Conservation (phyloP, 2,329 filamentous ascomycete genomes). For the Epichloe sylvatica region DNA sequence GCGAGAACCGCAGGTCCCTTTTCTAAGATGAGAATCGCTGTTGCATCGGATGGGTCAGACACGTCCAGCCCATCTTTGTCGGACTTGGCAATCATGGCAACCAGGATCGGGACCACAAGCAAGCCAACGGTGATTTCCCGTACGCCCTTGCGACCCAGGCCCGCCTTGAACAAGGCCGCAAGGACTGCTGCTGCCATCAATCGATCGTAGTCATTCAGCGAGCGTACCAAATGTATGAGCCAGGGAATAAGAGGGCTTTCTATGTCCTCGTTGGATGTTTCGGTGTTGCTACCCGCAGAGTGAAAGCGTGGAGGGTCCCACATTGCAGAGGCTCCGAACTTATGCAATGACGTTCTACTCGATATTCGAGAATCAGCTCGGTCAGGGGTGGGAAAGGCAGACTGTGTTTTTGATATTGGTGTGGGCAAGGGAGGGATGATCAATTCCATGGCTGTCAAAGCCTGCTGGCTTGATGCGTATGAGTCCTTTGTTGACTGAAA, state of each 20-base stretch:
- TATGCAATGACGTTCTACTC: conserved; percentile 16
- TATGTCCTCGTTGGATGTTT: conserved; percentile 37
- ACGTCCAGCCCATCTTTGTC: conserved; percentile 32
- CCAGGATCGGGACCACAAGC: conserved; percentile 55
- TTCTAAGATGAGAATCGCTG: conserved; percentile 40
- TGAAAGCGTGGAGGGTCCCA: conserved; percentile 22
- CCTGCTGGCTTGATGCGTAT: conserved; percentile 26
- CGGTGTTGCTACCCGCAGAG: conserved; percentile 12
- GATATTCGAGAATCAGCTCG: conserved; percentile 16
- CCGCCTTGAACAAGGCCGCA: conserved; percentile 54
- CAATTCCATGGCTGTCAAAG: conserved; percentile 44
- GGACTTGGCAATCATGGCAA: conserved; percentile 40
- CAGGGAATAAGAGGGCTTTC: conserved; percentile 63
- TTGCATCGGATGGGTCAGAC: conserved; percentile 23
- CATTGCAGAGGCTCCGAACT: conserved; percentile 14
- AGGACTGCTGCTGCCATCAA: conserved; percentile 57
- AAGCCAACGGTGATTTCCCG: conserved; percentile 52
- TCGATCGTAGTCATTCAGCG: conserved; percentile 41
- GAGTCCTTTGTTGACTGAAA: conserved; percentile 34
- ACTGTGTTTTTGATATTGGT: conserved; percentile 22
- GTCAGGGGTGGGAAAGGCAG: conserved; percentile 11
- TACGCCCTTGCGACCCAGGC: conserved; percentile 44
- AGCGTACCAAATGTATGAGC: conserved; percentile 52
- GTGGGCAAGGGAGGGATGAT: conserved; percentile 44
- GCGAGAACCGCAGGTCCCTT: conserved; percentile 64